Conservation (phyloP, 2,329 filamentous ascomycete species). For the Curvularia sp. region DNA sequence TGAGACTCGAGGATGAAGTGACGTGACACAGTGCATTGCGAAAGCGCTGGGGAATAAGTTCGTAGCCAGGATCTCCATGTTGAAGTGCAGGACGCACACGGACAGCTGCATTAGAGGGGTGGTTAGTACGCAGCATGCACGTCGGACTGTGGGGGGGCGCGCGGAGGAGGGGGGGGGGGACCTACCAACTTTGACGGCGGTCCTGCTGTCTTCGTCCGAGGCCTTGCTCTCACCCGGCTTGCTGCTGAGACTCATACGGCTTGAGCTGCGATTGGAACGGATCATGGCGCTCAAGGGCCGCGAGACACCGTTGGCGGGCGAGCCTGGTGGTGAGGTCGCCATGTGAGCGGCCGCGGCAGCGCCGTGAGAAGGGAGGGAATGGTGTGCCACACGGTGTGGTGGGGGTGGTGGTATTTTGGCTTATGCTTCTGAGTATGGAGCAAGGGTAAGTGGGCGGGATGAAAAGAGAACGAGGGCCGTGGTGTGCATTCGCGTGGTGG, state of each 20-base stretch:
- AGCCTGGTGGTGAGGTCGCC: slow-evolving; percentile 49
- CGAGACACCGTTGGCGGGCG: slow-evolving; percentile 59
- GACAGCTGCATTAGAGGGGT: slow-evolving; percentile 68
- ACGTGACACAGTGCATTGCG: slow-evolving; percentile 92
- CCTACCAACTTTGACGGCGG: slow-evolving; percentile 95
- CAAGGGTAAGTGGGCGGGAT: slow-evolving; percentile 14
- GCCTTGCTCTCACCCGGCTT: slow-evolving; percentile 79
- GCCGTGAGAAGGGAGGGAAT: slow-evolving; percentile 23
- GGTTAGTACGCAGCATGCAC: slow-evolving; percentile 32
- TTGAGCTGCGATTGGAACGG: slow-evolving; percentile 77
- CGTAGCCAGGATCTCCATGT: slow-evolving; percentile 85
- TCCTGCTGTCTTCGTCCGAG: slow-evolving; percentile 88
- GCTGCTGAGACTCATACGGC: slow-evolving; percentile 84
- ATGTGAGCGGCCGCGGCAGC: slow-evolving; percentile 41
- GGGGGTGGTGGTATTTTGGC: slow-evolving; percentile 6
- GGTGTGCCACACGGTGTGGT: slow-evolving; percentile 24
- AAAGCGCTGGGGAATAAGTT: slow-evolving; percentile 94
- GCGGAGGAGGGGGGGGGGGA: slow-evolving; percentile 39
- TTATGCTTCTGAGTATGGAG: slow-evolving; percentile 11
- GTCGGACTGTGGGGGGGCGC: slow-evolving; percentile 6
- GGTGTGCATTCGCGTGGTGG: slow-evolving; percentile 19
- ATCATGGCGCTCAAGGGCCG: slow-evolving; percentile 80
- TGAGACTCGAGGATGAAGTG: slow-evolving; percentile 80
- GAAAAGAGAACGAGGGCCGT: slow-evolving; percentile 22
- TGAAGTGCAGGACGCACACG: slow-evolving; percentile 88